Percentiles rank a stretch among this genome's conserved stretches.
Evolutionary conservation across 2,329 filamentous ascomycete genomes (phyloP).

Genomic region (Sordariomycetes sp.): DNA sequence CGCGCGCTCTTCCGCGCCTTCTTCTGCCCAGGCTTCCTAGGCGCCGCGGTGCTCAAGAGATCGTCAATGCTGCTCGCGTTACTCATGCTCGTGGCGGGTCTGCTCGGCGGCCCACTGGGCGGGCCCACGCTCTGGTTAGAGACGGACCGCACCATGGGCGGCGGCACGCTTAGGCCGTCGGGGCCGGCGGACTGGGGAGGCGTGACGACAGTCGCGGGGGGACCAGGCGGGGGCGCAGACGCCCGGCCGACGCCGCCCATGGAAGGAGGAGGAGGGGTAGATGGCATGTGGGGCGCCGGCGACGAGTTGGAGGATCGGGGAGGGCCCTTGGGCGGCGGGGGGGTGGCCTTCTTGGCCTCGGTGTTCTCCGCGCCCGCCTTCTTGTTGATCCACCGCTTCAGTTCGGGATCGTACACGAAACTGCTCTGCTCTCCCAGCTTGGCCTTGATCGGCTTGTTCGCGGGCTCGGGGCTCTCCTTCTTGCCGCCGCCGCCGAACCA

Average conservation of each 20-base stretch:
- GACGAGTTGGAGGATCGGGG: constrained; percentile 39
- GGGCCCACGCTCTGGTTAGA: constrained; percentile 28
- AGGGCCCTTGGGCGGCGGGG: constrained; percentile 58
- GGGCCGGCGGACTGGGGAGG: constrained; percentile 10
- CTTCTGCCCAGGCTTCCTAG: constrained; percentile 51
- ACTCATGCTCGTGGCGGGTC: constrained; percentile 72
- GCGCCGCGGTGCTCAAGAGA: constrained; percentile 60
- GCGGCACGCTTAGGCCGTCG: constrained; percentile 11
- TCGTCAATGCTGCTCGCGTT: constrained; percentile 94
- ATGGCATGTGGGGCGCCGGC: constrained; percentile 27
- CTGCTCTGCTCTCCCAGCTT: constrained; percentile 89
- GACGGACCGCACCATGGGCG: constrained; percentile 31
- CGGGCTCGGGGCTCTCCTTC: constrained; percentile 34
- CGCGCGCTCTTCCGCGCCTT: constrained; percentile 71
- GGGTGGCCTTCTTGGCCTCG: constrained; percentile 49
- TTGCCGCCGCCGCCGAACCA: constrained; percentile 54
- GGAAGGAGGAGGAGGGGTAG: constrained; percentile 17
- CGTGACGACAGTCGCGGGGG: background rate
- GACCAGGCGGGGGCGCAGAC: constrained; percentile 8
- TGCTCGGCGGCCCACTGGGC: constrained; percentile 42
- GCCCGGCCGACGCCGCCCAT: constrained; percentile 9
- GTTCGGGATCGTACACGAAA: constrained; percentile 89
- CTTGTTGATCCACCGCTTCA: constrained; percentile 98
- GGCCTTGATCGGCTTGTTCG: constrained; percentile 64
- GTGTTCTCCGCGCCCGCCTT: constrained; percentile 58